Conservation (phyloP, 2,329 filamentous ascomycete species). For the Xylariaceae sp. region DNA sequence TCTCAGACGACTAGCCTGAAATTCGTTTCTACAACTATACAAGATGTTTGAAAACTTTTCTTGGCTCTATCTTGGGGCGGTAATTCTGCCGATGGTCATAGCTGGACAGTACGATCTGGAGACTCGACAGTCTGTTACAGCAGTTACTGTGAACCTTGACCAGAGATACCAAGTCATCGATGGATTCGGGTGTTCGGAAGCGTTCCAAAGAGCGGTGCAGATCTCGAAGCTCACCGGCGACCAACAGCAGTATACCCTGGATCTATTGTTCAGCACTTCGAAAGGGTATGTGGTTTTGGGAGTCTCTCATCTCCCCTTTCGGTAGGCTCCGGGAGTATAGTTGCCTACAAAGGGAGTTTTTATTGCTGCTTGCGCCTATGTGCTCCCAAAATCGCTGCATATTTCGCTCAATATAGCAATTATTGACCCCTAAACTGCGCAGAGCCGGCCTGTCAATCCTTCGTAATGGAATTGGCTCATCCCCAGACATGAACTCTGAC, state of each 20-base stretch:
- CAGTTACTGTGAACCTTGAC: conserved; percentile 38
- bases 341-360: too few relatives aligned
- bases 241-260: conserved; percentile 46
- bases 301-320: too few relatives aligned
- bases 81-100: conserved; percentile 6
- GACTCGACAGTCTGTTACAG: conserved; percentile 19
- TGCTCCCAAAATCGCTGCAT: too few relatives aligned
- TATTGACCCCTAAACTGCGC: too few relatives aligned
- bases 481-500: conserved; percentile 31
- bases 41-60: conserved; percentile 4
- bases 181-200: conserved; percentile 56
- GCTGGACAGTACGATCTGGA: background rate
- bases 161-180: conserved; percentile 47
- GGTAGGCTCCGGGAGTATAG: too few relatives aligned
- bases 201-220: conserved; percentile 51
- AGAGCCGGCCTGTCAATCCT: conserved; percentile 58
- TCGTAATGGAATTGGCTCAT: conserved; percentile 54
- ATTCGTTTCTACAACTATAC: too few relatives aligned
- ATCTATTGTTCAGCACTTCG: conserved; percentile 52
- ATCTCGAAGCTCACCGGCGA: conserved; percentile 43
- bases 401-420: too few relatives aligned
- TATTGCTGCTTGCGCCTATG: too few relatives aligned
- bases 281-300: too few relatives aligned
- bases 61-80: conserved; percentile 22
- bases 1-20: too few relatives aligned